These are phyloP conservation scores for Cercospora sp. DNA, from an alignment of 2,329 filamentous ascomycete genomes.

Conservation along the genomic window DNA sequence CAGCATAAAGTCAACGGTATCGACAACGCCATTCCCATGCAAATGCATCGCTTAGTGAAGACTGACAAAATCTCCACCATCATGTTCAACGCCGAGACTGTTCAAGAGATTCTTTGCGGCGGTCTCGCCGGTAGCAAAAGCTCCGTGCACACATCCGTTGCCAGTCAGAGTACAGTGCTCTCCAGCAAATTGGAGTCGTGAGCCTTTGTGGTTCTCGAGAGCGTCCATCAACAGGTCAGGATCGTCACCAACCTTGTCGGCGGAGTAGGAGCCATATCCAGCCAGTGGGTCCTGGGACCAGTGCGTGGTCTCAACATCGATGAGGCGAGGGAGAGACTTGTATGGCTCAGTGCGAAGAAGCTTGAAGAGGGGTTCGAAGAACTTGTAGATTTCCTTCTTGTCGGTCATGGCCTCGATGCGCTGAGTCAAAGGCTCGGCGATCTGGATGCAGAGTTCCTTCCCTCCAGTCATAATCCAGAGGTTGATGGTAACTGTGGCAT, in stretches of 20 bases:
- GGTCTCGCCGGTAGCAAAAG: slow-evolving; percentile 47
- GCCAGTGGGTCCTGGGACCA: slow-evolving; percentile 49
- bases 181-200: slow-evolving; percentile 46
- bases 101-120: slow-evolving; percentile 44
- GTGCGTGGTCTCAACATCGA: slow-evolving; percentile 47
- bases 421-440: slow-evolving; percentile 48
- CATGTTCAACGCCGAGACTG: slow-evolving; percentile 40
- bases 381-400: slow-evolving; percentile 41
- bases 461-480: slow-evolving; percentile 47
- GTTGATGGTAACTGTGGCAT: slow-evolving; percentile 48
- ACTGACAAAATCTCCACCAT: slow-evolving; percentile 35
- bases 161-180: slow-evolving; percentile 42
- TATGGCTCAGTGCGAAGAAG: slow-evolving; percentile 47
- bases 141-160: slow-evolving; percentile 49
- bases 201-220: slow-evolving; percentile 41
- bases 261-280: slow-evolving; percentile 47
- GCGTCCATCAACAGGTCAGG: slow-evolving; percentile 41
- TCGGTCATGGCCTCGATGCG: slow-evolving; percentile 47
- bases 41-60: not conserved
- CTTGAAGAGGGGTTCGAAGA: slow-evolving; percentile 49
- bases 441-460: slow-evolving; percentile 48
- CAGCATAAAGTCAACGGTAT: not conserved
- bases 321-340: slow-evolving; percentile 44
- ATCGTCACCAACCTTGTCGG: slow-evolving; percentile 49
- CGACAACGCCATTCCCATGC: not conserved